phyloP scores from a whole-genome alignment of 306 rosid species.

The Hippophae tibetana region DNA sequence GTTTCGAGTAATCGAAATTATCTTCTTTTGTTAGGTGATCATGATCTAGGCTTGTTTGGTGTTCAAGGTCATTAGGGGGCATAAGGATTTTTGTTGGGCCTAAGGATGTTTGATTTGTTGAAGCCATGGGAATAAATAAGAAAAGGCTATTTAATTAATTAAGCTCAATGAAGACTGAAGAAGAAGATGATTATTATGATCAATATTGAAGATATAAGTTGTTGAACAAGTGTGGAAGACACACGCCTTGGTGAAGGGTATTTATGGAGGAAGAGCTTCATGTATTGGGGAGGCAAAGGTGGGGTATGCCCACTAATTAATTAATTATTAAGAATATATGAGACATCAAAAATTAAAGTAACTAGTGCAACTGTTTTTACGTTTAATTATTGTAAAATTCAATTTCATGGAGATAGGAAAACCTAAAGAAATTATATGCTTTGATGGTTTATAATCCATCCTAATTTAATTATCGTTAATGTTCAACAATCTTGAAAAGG shows the following conservation, averaged over 20 bases:
- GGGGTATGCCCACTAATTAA: constrained; percentile 40
- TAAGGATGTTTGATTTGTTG: constrained; percentile 24
- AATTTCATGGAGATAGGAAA: too few relatives aligned
- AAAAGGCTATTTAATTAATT: neutral
- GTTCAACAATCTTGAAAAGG: too few relatives aligned
- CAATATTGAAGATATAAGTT: neutral
- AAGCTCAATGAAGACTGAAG: neutral
- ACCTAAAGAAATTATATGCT: too few relatives aligned
- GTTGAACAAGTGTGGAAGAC: constrained; percentile 59
- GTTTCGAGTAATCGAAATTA: constrained; percentile 60
- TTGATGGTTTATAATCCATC: too few relatives aligned
- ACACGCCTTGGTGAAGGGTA: constrained; percentile 57
- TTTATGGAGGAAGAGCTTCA: constrained; percentile 43
- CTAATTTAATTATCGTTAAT: too few relatives aligned
- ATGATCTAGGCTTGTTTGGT: constrained; percentile 32
- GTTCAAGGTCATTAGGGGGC: constrained; percentile 41
- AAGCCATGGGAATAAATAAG: constrained; percentile 22
- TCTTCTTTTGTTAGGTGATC: constrained; percentile 22
- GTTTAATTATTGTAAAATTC: too few relatives aligned
- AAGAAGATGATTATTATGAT: neutral
- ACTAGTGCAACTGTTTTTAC: too few relatives aligned
- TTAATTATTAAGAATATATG: too few relatives aligned
- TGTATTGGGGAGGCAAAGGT: constrained; percentile 21
- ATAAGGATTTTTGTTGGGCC: constrained; percentile 22
- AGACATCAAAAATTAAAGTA: too few relatives aligned